Base-by-base conservation (phyloP, 441 rosid genomes). In the Jatropha multifida region DNA sequence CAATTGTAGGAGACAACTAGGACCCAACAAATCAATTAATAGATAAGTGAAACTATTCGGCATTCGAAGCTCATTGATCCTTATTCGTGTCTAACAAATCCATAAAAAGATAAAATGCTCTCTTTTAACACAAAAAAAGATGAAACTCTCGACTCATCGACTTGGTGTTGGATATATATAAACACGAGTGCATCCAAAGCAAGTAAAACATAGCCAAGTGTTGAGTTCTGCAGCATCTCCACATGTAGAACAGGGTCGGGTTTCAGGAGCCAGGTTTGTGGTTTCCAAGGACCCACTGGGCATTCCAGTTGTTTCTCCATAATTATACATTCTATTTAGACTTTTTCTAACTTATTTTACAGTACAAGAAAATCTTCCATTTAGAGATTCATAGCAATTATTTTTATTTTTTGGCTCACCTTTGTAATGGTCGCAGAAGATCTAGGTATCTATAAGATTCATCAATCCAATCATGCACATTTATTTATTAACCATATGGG, bases 191-290 rank as follows among this genome's bases (percentile, higher is more conserved):
- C 15, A 76, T 40, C 67, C 48, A 70, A 74, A 68, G 32, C 1
- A 27, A 27, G 32, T 27, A 68, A 58, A 42, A 44, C 5, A 42
- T 44, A 71, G 81, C 78, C 85, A 77, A 77, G 89, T 83, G 86
- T 81, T 78, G 78, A 78, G 71, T 48, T 40, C 37, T 48, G 59
- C 72, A 73, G 81, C 81, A 82, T 76, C 90, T 81, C 74, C 68
- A 78, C 88, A 85, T 77, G 86, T 83, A 85, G 78, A 72, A 49
- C 75, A 74, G 44, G 26, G 74, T 78, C 77, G 77, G 77, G 68
- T 78, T 20, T 15, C 12, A 17, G 20, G 51, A 3, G 17, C 17
- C 26, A 74, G 76, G 79, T 69, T 63, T 75, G 85, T 77, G 74
- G 79, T 79, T 86, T 81, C 83, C 86, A 67, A 81, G 84, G 82